Percentiles rank a stretch among this genome's conserved stretches.
Evolutionary conservation across 352 stramenopile genomes (phyloP).

Genomic region (Pythium dissimile): DNA sequence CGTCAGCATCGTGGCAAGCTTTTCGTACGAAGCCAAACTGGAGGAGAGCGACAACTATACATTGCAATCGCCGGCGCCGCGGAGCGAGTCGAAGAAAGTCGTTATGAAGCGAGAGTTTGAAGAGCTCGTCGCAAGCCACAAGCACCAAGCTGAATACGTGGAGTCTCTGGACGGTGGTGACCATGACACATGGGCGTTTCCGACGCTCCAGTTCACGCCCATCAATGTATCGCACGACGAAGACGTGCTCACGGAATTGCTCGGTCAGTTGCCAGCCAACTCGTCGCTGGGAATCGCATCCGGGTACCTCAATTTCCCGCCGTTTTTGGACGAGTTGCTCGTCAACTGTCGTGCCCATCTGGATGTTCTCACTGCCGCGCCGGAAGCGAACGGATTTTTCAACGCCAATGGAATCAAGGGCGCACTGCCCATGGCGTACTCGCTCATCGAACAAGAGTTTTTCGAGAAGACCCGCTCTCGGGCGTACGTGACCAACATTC

Average conservation of each 20-base stretch:
- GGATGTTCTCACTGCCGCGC: constrained; percentile 63
- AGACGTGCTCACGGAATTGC: constrained; percentile 41
- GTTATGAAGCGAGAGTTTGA: constrained; percentile 45
- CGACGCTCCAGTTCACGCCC: constrained; percentile 71
- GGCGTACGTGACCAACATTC: constrained; percentile 40
- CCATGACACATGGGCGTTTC: constrained; percentile 63
- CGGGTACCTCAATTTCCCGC: constrained; percentile 79
- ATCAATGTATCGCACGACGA: constrained; percentile 60
- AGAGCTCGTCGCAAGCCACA: constrained; percentile 29
- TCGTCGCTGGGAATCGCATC: constrained; percentile 64
- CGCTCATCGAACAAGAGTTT: constrained; percentile 78
- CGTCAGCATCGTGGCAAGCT: constrained; percentile 41
- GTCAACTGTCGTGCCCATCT: constrained; percentile 37
- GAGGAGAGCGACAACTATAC: constrained; percentile 5
- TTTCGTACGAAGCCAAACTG: constrained; percentile 44
- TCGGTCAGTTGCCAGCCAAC: constrained; percentile 37
- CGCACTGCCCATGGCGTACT: constrained; percentile 79
- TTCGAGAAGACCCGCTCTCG: constrained; percentile 46
- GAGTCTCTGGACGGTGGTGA: neutral
- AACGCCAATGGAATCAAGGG: constrained; percentile 64
- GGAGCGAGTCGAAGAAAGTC: constrained; percentile 9
- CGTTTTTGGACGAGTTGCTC: constrained; percentile 55
- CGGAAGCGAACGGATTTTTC: constrained; percentile 73
- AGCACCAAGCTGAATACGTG: constrained; percentile 19
- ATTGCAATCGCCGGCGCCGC: neutral